These are phyloP conservation scores for Colletotrichum godetiae DNA, from an alignment of 2,329 filamentous ascomycete species.

Conservation along the genomic window DNA sequence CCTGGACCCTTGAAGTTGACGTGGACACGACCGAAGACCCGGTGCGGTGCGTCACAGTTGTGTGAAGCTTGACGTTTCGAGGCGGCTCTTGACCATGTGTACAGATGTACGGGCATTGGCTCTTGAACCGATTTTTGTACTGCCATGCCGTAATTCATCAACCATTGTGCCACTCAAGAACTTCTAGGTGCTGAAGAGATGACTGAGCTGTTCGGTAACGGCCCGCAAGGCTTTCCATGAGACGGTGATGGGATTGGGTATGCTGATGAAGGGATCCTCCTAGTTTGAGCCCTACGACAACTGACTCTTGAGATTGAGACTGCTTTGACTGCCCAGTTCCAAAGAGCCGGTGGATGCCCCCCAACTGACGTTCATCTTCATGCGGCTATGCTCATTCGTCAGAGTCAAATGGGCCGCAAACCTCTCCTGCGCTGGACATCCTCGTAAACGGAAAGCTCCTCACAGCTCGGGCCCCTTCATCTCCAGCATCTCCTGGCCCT, in stretches of 20 bases:
- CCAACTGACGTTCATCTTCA: constrained; percentile 13
- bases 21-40: neutral
- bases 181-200: neutral
- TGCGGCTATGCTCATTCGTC: constrained; percentile 26
- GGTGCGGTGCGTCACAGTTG: neutral
- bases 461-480: neutral
- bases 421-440: neutral
- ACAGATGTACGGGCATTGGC: neutral
- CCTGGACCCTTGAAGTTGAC: constrained; percentile 21
- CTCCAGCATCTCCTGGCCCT: constrained; percentile 10
- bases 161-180: neutral
- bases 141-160: neutral
- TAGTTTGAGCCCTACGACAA: neutral
- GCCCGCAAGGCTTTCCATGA: neutral
- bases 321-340: neutral
- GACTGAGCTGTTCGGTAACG: neutral
- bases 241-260: neutral
- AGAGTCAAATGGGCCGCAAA: neutral
- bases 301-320: constrained; percentile 14
- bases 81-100: neutral
- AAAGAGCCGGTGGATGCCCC: neutral
- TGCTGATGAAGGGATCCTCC: neutral
- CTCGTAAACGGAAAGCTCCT: neutral
- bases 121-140: neutral
- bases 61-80: neutral